A percentile compares a stretch with the other conserved stretches of the same genome.
Evolutionary conservation across 768 basidiomycete genomes (phyloP).

Genomic region (Psilocybe sp.): DNA sequence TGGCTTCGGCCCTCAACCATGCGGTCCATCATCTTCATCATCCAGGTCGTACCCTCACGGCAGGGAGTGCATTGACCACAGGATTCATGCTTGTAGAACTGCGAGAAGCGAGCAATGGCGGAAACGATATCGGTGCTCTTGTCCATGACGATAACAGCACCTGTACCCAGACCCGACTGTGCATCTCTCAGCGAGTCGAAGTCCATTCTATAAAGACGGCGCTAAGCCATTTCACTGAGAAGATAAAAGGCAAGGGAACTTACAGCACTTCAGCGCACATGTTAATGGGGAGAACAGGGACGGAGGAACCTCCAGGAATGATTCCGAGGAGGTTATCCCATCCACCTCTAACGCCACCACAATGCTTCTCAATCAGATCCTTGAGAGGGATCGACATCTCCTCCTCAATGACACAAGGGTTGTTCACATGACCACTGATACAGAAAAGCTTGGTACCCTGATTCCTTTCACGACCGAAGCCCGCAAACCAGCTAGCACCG

Average conservation of each 20-base stretch:
- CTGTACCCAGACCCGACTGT: constrained; percentile 95
- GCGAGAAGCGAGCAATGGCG: constrained; percentile 91
- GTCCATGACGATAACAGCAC: constrained; percentile 99
- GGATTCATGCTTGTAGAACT: constrained; percentile 99
- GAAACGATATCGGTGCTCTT: constrained; percentile 93
- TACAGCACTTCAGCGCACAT: constrained; percentile 86
- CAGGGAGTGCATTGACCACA: constrained; percentile 98
- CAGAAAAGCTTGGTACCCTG: constrained; percentile 97
- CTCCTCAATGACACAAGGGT: constrained; percentile 96
- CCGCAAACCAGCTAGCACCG: constrained; percentile 86
- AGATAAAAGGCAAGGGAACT: constrained; percentile 29
- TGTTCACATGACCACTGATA: constrained; percentile 96
- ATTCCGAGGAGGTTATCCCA: constrained; percentile 99
- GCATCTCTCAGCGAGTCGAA: constrained; percentile 97
- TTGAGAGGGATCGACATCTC: constrained; percentile 97
- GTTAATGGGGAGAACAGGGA: constrained; percentile 85
- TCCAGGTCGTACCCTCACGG: constrained; percentile 95
- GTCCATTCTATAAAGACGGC: constrained; percentile 70
- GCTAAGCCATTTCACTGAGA: constrained; percentile 4
- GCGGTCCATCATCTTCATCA: constrained; percentile 99
- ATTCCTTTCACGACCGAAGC: constrained; percentile 90
- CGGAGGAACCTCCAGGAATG: constrained; percentile 92
- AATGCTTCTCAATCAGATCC: constrained; percentile 95
- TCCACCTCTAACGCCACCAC: constrained; percentile 90
- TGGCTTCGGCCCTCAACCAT: constrained; percentile 91